Conservation (phyloP, 345 rosid genomes). For the Populus simonii region DNA sequence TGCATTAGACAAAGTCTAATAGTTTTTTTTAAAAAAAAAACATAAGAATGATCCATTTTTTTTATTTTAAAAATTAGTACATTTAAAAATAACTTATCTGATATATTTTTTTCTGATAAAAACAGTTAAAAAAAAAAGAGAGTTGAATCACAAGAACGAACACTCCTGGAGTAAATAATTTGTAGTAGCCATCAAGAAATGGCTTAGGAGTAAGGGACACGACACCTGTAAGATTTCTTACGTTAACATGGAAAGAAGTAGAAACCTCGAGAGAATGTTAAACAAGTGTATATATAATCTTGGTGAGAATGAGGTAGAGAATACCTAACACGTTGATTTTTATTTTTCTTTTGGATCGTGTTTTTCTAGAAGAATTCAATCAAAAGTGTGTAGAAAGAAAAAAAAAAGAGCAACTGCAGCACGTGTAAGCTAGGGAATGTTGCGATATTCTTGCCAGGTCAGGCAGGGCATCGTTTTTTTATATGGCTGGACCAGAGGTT, state of each 20-base stretch:
- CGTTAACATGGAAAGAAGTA: neutral
- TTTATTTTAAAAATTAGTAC: too few relatives aligned
- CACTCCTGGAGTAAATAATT: too few relatives aligned
- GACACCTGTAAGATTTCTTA: neutral
- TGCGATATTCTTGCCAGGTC: neutral
- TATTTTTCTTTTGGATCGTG: neutral
- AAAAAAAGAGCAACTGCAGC: neutral
- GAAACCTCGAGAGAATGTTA: neutral
- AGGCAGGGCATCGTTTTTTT: neutral
- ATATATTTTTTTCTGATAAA: too few relatives aligned
- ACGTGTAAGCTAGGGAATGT: neutral
- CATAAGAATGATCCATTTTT: neutral
- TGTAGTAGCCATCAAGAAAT: too few relatives aligned
- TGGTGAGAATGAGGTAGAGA: neutral
- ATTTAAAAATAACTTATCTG: too few relatives aligned
- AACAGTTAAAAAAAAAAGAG: too few relatives aligned
- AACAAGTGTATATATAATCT: neutral
- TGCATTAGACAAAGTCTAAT: too few relatives aligned
- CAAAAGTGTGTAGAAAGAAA: neutral
- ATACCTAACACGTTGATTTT: constrained; percentile 21
- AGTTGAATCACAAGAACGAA: too few relatives aligned
- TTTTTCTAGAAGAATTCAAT: constrained; percentile 15
- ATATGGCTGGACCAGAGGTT: neutral
- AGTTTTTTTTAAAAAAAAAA: too few relatives aligned
- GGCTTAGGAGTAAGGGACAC: neutral